Conservation (phyloP, 2,329 filamentous ascomycete species). For the Phyllosticta paracitricarpa region DNA sequence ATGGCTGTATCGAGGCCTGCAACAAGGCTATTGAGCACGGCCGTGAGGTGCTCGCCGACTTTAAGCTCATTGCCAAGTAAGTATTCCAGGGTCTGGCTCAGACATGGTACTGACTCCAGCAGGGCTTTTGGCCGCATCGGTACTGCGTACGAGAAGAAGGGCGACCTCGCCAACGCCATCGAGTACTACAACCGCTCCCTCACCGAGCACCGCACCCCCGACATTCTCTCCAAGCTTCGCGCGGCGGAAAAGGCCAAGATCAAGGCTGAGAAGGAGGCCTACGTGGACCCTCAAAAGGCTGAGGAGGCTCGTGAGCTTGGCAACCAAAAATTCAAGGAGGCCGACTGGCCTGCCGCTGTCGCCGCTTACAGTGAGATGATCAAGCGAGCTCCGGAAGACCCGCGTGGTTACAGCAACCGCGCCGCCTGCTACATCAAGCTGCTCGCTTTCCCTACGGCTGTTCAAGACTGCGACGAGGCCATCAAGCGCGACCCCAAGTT, state of each 20-base stretch:
- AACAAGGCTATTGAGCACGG: conserved; percentile 84
- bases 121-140: conserved; percentile 88
- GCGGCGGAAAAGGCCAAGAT: conserved; percentile 79
- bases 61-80: conserved; percentile 93
- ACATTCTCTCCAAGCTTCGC: conserved; percentile 86
- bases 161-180: conserved; percentile 68
- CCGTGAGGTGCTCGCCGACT: conserved; percentile 81
- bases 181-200: conserved; percentile 88
- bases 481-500: conserved; percentile 88
- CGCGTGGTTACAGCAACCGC: conserved; percentile 93
- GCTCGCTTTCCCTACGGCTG: conserved; percentile 85
- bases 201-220: conserved; percentile 92
- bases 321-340: conserved; percentile 94
- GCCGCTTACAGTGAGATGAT: conserved; percentile 94
- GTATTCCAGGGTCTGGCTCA: conserved; percentile 12
- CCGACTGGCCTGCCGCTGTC: conserved; percentile 89
- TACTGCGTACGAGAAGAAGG: conserved; percentile 82
- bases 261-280: conserved; percentile 64
- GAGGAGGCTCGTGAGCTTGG: conserved; percentile 92
- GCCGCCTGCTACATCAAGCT: conserved; percentile 95
- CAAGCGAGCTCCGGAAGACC: conserved; percentile 86
- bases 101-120: conserved; percentile 6
- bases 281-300: conserved; percentile 83
- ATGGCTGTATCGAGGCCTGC: conserved; percentile 77
- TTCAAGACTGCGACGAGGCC: conserved; percentile 84